A percentile compares a stretch with the other conserved stretches of the same genome.
phyloP scores from a whole-genome alignment of 352 stramenopile genomes.

The Elongisporangium undulatum region DNA sequence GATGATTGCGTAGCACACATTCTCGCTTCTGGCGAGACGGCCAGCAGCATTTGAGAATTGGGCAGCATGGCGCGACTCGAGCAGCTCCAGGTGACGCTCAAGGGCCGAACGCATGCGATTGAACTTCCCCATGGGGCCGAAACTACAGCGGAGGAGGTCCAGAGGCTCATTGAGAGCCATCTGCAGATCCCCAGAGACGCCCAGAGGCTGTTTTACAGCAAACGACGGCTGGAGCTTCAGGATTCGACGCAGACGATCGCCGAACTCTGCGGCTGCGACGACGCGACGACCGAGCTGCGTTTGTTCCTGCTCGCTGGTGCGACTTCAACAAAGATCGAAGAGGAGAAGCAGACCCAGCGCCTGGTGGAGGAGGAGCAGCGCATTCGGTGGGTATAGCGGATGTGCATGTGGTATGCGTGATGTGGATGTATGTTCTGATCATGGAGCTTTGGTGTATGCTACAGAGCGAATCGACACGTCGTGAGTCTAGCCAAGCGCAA shows the following conservation, averaged over 20 bases:
- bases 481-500: slow-evolving; percentile 63
- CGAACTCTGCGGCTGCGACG: slow-evolving; percentile 22
- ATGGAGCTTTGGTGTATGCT: neutral
- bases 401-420: neutral
- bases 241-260: slow-evolving; percentile 8
- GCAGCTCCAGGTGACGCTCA: slow-evolving; percentile 41
- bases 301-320: slow-evolving; percentile 41
- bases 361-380: slow-evolving; percentile 28
- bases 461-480: slow-evolving; percentile 42
- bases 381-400: slow-evolving; percentile 34
- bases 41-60: slow-evolving; percentile 25
- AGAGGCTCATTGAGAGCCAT: slow-evolving; percentile 23
- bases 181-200: slow-evolving; percentile 27
- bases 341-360: slow-evolving; percentile 43
- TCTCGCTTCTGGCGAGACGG: neutral
- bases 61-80: slow-evolving; percentile 1
- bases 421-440: no score
- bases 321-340: slow-evolving; percentile 34
- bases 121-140: slow-evolving; percentile 11
- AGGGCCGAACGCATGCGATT: slow-evolving; percentile 26
- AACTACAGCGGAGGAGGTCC: slow-evolving; percentile 32
- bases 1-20: slow-evolving; percentile 5
- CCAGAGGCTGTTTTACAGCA: slow-evolving; percentile 59
- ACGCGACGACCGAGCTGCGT: slow-evolving; percentile 13
- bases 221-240: slow-evolving; percentile 36